A percentile compares a stretch with the other conserved stretches of the same genome.
phyloP scores from a whole-genome alignment of 768 basidiomycete species.

The Phanerodontia chrysosporium region DNA sequence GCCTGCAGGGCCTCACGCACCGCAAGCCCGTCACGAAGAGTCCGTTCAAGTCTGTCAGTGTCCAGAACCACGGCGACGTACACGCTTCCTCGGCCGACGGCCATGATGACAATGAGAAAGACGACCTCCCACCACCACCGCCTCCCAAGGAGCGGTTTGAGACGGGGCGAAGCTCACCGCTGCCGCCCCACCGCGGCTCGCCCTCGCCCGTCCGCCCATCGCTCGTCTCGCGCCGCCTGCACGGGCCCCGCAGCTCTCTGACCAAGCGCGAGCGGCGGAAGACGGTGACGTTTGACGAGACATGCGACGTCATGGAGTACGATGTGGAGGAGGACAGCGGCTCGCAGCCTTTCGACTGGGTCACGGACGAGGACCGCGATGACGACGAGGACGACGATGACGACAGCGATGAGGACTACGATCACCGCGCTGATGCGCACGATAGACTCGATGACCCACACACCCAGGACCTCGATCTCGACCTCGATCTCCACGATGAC shows the following conservation, averaged over 20 bases:
- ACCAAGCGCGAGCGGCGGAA: constrained; percentile 65
- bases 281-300: constrained; percentile 76
- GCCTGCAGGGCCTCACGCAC: constrained; percentile 67
- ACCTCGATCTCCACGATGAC: constrained; percentile 2
- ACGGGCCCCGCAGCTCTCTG: constrained; percentile 63
- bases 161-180: constrained; percentile 12
- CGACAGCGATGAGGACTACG: constrained; percentile 7
- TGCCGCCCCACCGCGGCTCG: constrained; percentile 21
- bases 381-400: constrained; percentile 12
- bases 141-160: constrained; percentile 17
- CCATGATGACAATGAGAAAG: constrained; percentile 11
- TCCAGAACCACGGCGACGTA: constrained; percentile 24
- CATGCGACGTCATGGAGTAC: constrained; percentile 81
- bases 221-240: constrained; percentile 33
- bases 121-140: constrained; percentile 22
- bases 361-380: constrained; percentile 26
- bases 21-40: constrained; percentile 80
- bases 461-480: neutral
- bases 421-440: constrained; percentile 21
- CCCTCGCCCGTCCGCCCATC: constrained; percentile 24
- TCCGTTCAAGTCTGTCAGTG: constrained; percentile 53
- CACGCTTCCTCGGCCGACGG: neutral
- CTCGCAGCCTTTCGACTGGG: constrained; percentile 42
- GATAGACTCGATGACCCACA: constrained; percentile 8
- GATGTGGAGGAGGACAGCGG: constrained; percentile 50